Evolutionary conservation across 371 early-diverging fungal species (phyloP), one percentile per base, ranked within the genome.

Genomic region (Apophysomyces trapeziformis): DNA sequence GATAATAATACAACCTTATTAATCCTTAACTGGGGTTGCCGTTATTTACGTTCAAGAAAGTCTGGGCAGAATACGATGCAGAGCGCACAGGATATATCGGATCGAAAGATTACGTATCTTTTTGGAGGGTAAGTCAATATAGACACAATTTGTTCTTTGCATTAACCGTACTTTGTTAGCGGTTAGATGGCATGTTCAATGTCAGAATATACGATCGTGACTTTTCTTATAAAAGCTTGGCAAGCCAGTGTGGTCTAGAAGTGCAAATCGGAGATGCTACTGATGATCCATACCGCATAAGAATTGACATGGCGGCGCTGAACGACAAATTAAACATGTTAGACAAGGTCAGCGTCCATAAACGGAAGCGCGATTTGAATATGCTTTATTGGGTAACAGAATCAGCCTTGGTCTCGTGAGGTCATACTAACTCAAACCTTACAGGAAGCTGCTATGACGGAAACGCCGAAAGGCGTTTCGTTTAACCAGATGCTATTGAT

Each of bases 401-500:
- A 9, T 47, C 2, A 21, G 45, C 21, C 21, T 57, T 7, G n/a
- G 46, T 50, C 54, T 16, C 54, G 54, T 50, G 54, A 21, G 21
- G 61, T 41, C 9, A 60, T 21, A 62, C 43, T 39, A 16, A 35
- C 2, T 21, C 11, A 5, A 45, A 12, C 60, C 21, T 7, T 35
- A 4, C 50, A 79, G 78, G 78, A 73, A 73, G 75, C 74, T 5
- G 81, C 75, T 2, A 59, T 78, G 43, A 60, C 67, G 4, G 79
- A 83, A 59, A 63, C 71, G 7, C 47, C 73, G 1, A 73, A 73
- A 64, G 88, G 88, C 4, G 76, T 87, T 12, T 84, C 88, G 47
- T 88, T 88, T 62, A 85, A 84, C 60, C 82, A 84, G 63, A 86
- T 86, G 86, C 69, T 88, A 36, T 70, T 77, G 35, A 84, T 83